Conservation (phyloP, 2,329 filamentous ascomycete species). For the Cladosporium austrohemisphaericum region DNA sequence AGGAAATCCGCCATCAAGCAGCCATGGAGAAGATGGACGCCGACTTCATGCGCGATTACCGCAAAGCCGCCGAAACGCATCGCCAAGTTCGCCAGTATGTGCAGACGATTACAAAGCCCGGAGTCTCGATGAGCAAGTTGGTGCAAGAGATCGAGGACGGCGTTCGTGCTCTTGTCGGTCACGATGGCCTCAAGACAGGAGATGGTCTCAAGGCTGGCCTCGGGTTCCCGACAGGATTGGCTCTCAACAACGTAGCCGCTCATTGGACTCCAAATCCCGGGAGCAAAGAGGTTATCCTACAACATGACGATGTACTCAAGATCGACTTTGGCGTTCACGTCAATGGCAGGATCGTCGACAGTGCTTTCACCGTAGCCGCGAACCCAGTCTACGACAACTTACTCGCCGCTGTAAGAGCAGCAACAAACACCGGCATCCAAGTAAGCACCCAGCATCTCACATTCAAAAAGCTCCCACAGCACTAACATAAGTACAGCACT, state of each 20-base stretch:
- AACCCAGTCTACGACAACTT: conserved; percentile 67
- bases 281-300: conserved; percentile 72
- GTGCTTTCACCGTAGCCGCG: conserved; percentile 66
- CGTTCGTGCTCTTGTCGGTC: conserved; percentile 71
- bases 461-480: not conserved
- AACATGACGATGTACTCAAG: conserved; percentile 67
- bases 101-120: conserved; percentile 71
- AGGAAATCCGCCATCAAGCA: conserved; percentile 73
- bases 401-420: conserved; percentile 62
- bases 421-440: conserved; percentile 70
- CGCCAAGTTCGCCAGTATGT: conserved; percentile 82
- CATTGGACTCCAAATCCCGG: conserved; percentile 86
- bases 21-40: conserved; percentile 67
- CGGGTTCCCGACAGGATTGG: conserved; percentile 81
- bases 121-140: conserved; percentile 75
- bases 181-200: conserved; percentile 71
- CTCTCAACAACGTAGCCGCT: conserved; percentile 78
- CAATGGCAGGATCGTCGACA: conserved; percentile 68
- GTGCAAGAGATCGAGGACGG: conserved; percentile 83
- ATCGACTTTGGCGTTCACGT: conserved; percentile 70
- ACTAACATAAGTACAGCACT: conserved; percentile 52
- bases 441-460: too few species aligned
- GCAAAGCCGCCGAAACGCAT: conserved; percentile 83
- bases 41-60: conserved; percentile 76
- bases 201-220: conserved; percentile 76